Evolutionary conservation across 1,139 yeast species (phyloP), one percentile per base, ranked within the genome.

Genomic region (Kazachstania sp.): DNA sequence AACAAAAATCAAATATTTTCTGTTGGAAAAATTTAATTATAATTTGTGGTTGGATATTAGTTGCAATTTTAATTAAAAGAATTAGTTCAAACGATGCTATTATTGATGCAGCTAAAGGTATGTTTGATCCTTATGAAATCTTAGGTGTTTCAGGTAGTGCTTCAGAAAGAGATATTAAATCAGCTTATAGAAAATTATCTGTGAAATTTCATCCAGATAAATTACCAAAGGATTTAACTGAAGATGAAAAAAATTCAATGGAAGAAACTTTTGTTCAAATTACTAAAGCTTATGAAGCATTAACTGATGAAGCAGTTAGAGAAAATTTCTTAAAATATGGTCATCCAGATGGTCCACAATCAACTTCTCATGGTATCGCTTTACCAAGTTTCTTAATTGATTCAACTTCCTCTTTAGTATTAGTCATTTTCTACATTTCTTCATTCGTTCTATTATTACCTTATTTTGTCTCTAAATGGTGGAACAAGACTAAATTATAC

Each of bases 291-390:
- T 88, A 94, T 69, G 86, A 88, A 67, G 87, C 98, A 0, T 75
- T 94, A 56, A 94, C 98, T 12, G 98, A 94, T 67, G 96, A 86
- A 56, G 78, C 74, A 32, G 81, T 88, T 11, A 81, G 81, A 59
- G 86, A 85, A 55, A 94, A 94, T 65, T 90, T 78, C 64, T 71
- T 83, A 61, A 82, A 79, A 59, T 92, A 83, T 61, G 99, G 99
- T 41, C 95, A 94, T 64, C 99, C 99, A 6, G 98, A 94, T 69
- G 98, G 98, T 37, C 96, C 95, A 44, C 96, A 87, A 66, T 86
- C 86, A 42, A 75, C 85, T n/a, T 72, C 83, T n/a, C 97, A 87
- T 64, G 98, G 98, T 49, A 88, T 94, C 66, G 99, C 97, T 0
- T 71, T 94, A 56, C 99, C 99, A 37, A 83, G 84, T 64, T 87